Evolutionary conservation across 257 asterid genomes (phyloP), one percentile per base, ranked within the genome.

Genomic region (Nicotiana undulata): DNA sequence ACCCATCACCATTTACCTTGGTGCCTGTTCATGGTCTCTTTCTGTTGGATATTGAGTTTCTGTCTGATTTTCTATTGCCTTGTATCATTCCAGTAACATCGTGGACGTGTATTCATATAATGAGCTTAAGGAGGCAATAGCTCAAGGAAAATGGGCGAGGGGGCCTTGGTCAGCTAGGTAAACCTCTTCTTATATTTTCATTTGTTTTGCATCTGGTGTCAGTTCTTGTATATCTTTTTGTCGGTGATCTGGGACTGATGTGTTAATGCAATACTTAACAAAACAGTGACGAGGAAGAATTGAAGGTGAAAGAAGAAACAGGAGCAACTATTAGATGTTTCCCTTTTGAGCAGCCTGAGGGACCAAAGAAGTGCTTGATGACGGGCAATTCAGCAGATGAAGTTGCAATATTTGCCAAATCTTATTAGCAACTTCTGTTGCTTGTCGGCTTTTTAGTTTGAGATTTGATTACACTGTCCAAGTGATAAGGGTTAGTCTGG

Each of bases 131-230:
- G 98, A 94, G 81, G 99, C 93, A 74, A 92, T 96, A 82, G 89
- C 92, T 77, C 86, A 90, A 83, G 99, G 98, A 70, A 96, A 92
- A 87, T 96, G 99, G 98, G 99, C 98, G 20, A 90, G 99, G 85
- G 99, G 98, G 63, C 98, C 99, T 83, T 96, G 98, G 98, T 92
- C 98, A 65, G 98, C 97, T 84, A 93, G 99, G 99, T 94, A 79
- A 84, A 20, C 61, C 49, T 52, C 60, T 44, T 75, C 9, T 28
- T 10, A 6, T 53, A 10, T 40, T 32, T 37, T n/a, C 20, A 4
- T 58, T 12, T 13, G 16, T 34, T 51, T 82, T 12, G 28, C 20
- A 16, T 59, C 46, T 24, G 18, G 49, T 58, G 34, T 6, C 34
- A 13, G 51, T 74, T 8, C 78, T 46, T 49, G 7, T 72, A 49